Evolutionary conservation across 2,329 filamentous ascomycete species (phyloP).

Genomic region (Ciborinia camelliae): DNA sequence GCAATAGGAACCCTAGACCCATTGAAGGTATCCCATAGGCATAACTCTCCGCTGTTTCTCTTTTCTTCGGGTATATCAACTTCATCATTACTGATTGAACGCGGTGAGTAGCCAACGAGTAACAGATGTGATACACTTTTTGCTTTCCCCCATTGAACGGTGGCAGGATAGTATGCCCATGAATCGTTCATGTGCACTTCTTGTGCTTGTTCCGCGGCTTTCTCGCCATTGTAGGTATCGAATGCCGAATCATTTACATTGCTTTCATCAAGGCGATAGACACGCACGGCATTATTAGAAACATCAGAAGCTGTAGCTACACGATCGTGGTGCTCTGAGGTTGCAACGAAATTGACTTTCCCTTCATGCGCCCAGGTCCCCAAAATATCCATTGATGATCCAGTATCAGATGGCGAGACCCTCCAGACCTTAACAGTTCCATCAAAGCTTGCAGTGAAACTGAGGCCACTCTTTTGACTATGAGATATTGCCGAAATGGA

Average conservation of each 20-base stretch:
- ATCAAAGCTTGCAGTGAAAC: slow-evolving; percentile 61
- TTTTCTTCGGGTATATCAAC: slow-evolving; percentile 56
- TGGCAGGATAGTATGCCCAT: slow-evolving; percentile 62
- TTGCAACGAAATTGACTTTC: slow-evolving; percentile 60
- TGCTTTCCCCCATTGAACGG: slow-evolving; percentile 58
- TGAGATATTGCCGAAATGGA: slow-evolving; percentile 62
- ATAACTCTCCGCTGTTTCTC: slow-evolving; percentile 56
- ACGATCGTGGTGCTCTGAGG: slow-evolving; percentile 45
- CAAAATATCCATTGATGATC: slow-evolving; percentile 42
- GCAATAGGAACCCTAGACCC: slow-evolving; percentile 45
- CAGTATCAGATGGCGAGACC: slow-evolving; percentile 38
- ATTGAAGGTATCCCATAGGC: slow-evolving; percentile 53
- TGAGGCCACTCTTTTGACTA: slow-evolving; percentile 44
- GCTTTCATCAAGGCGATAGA: slow-evolving; percentile 48
- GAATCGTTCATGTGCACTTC: slow-evolving; percentile 36
- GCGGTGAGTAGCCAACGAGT: slow-evolving; percentile 60
- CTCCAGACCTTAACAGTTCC: slow-evolving; percentile 59
- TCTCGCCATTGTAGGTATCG: slow-evolving; percentile 33
- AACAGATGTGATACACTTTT: slow-evolving; percentile 49
- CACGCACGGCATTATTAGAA: slow-evolving; percentile 50
- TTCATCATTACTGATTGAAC: slow-evolving; percentile 52
- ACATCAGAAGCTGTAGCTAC: slow-evolving; percentile 61
- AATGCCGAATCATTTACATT: slow-evolving; percentile 38
- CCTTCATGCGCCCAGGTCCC: slow-evolving; percentile 56
- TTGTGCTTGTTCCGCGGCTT: slow-evolving; percentile 27